Conservation (phyloP, 2,329 filamentous ascomycete species). For the Pseudogymnoascus sp. region DNA sequence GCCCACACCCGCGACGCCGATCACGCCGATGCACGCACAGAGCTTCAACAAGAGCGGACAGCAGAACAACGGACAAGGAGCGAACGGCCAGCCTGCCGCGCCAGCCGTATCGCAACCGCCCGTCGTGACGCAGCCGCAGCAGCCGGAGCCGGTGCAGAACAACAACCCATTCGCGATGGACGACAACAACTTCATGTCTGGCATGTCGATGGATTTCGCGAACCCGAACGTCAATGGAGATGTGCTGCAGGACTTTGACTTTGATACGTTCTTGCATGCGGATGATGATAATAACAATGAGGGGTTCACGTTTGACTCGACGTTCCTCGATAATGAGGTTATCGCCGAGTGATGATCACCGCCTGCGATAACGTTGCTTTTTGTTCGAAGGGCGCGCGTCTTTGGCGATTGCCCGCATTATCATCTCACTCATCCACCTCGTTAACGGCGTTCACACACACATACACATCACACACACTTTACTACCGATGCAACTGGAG, state of each 20-base stretch:
- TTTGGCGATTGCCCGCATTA: background rate
- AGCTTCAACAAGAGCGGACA: slow-evolving; percentile 43
- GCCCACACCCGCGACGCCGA: slow-evolving; percentile 55
- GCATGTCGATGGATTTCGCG: slow-evolving; percentile 42
- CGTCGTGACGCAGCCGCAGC: slow-evolving; percentile 37
- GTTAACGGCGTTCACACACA: background rate
- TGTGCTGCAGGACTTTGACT: slow-evolving; percentile 59
- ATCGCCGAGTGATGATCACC: background rate
- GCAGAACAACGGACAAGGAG: slow-evolving; percentile 33
- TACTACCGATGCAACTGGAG: background rate
- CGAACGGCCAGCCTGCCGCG: slow-evolving; percentile 32
- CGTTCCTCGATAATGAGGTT: background rate
- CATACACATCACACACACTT: background rate
- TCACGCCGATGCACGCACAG: slow-evolving; percentile 48
- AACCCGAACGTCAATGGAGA: slow-evolving; percentile 46
- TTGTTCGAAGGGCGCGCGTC: background rate
- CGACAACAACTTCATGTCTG: slow-evolving; percentile 22
- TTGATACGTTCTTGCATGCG: slow-evolving; percentile 59
- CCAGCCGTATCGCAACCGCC: slow-evolving; percentile 32
- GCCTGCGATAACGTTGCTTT: background rate
- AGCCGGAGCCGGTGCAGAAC: slow-evolving; percentile 40
- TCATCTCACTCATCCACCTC: background rate
- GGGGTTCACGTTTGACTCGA: slow-evolving; percentile 46
- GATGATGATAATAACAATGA: slow-evolving; percentile 38
- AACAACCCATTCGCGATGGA: slow-evolving; percentile 37